These are phyloP conservation scores for Geotrichum ghanense DNA, from an alignment of 805 yeast species.

Conservation along the genomic window DNA sequence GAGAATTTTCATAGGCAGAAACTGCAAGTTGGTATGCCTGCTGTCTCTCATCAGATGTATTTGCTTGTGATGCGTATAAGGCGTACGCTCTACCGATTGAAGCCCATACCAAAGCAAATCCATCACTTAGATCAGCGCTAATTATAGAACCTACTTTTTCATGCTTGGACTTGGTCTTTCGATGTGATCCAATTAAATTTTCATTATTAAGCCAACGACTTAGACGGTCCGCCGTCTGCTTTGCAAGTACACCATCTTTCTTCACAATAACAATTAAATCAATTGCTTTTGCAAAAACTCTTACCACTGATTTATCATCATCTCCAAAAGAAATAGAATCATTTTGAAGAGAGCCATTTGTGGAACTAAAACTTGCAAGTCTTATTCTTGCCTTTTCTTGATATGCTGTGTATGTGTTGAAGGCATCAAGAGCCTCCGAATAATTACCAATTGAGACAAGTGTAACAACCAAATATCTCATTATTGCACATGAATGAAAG, in stretches of 20 bases:
- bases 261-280: slow-evolving; percentile 8
- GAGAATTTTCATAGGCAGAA: slow-evolving; percentile 11
- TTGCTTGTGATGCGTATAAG: not conserved
- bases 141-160: not conserved
- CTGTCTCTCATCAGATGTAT: not conserved
- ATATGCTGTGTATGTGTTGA: slow-evolving; percentile 21
- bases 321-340: slow-evolving; percentile 15
- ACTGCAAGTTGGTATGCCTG: slow-evolving; percentile 10
- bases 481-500: slow-evolving; percentile 25
- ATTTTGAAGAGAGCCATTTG: slow-evolving; percentile 14
- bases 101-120: slow-evolving; percentile 1
- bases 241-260: slow-evolving; percentile 10
- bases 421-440: slow-evolving; percentile 24
- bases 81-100: slow-evolving; percentile 11
- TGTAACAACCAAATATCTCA: slow-evolving; percentile 22
- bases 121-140: not conserved
- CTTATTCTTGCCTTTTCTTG: slow-evolving; percentile 18
- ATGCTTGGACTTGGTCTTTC: not conserved
- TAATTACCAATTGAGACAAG: slow-evolving; percentile 18
- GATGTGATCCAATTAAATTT: not conserved
- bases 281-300: slow-evolving; percentile 8
- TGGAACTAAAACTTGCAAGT: not conserved
- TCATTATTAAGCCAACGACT: slow-evolving; percentile 7
- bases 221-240: slow-evolving; percentile 13
- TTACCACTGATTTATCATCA: slow-evolving; percentile 11